phyloP scores from a whole-genome alignment of 78 protist genomes.

The Dictyostelium purpureum region DNA sequence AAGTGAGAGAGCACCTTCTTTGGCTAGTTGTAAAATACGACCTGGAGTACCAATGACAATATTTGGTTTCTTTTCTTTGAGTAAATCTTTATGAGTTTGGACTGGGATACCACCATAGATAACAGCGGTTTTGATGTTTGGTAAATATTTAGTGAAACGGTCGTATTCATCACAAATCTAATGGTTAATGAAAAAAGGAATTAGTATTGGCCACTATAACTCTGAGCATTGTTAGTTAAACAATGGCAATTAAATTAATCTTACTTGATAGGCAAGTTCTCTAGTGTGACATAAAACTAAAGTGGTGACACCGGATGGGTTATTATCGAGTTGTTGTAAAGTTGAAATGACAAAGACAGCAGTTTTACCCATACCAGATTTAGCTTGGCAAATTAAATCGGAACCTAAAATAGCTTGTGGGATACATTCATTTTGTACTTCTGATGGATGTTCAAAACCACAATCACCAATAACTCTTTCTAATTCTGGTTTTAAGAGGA shows the following conservation, averaged over 20 bases:
- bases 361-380: slow-evolving; percentile 99
- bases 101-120: slow-evolving; percentile 97
- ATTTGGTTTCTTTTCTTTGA: slow-evolving; percentile 91
- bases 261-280: slow-evolving; percentile 99
- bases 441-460: slow-evolving; percentile 99
- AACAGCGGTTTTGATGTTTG: slow-evolving; percentile 86
- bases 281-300: slow-evolving; percentile 97
- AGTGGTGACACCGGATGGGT: slow-evolving; percentile 60
- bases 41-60: slow-evolving; percentile 99
- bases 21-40: slow-evolving; percentile 86
- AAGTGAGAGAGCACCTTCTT: slow-evolving; percentile 73
- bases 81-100: slow-evolving; percentile 42
- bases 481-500: slow-evolving; percentile 97
- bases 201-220: no score
- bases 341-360: slow-evolving; percentile 99
- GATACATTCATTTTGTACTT: slow-evolving; percentile 98
- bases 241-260: no score
- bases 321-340: slow-evolving; percentile 92
- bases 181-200: no score
- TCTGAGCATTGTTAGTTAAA: no score
- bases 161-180: slow-evolving; percentile 95
- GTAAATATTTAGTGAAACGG: slow-evolving; percentile 95
- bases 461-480: slow-evolving; percentile 95
- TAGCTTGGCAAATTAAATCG: slow-evolving; percentile 98
- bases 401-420: slow-evolving; percentile 98